Evolutionary conservation across 2,329 filamentous ascomycete species (phyloP), one percentile per base, ranked within the genome.

Genomic region (Epichloe festucae): DNA sequence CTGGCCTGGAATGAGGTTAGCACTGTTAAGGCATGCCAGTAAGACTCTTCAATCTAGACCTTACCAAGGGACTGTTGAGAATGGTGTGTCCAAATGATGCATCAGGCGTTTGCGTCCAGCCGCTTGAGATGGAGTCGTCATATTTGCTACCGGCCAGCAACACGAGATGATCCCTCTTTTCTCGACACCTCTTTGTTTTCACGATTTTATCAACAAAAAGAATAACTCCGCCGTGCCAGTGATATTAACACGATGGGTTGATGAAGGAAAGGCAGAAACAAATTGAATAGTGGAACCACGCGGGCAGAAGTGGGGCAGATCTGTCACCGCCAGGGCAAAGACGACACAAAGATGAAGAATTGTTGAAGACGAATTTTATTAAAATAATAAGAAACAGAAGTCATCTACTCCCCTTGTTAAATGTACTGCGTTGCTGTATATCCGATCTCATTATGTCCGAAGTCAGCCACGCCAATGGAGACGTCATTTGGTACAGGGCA

Each of bases 21-120:
- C 27, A 35, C 27, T 34, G 6, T 36, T 12, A 10, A 15, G 7
- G 34, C 19, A 19, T 15, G 17, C 31, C n/a, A 42, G 4, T 5
- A 12, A n/a, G 2, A 8, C 23, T 11, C 19, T 15, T 6, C 34
- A 3, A 6, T 10, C 17, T 7, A 35, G n/a, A 14, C n/a, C 69
- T 42, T 65, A 85, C 84, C 82, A 86, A 63, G 74, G 65, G 11
- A 75, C 70, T 5, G 71, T 65, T 2, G 82, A 80, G 62, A 79
- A 87, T 0, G 83, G 82, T 3, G 79, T 79, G 46, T 85, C 81
- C 23, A 85, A 73, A 58, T 82, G 81, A 61, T 83, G 81, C 17
- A 83, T 69, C 8, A 78, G 71, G 61, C 76, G 83, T 54, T 78
- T 83, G 44, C 74, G 73, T 15, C 50, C 53, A 2, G 57, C 50